Base-by-base conservation (phyloP, 768 basidiomycete species). In the Pleurotus citrinopileatus region DNA sequence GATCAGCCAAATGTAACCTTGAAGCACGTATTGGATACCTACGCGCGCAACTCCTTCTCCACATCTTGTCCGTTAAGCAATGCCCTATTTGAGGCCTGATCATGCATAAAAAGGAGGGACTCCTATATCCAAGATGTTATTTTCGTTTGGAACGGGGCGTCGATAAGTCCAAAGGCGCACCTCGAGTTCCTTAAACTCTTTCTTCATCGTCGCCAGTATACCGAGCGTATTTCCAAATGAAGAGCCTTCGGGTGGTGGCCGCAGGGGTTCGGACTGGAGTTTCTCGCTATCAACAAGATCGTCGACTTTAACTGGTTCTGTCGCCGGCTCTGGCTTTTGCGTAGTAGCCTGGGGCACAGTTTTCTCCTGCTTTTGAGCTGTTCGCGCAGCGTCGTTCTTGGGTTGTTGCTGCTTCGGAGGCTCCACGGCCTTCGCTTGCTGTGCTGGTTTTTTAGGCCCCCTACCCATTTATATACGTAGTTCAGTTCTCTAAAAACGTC, bases 51-150 rank as follows among this genome's bases (percentile, higher is more conserved):
- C 34, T 70, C 68, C 17, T 68, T 69, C 46, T 73, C 74, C 9
- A 70, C 53, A 19, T 74, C 68, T 7, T 50, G 48, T 17, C 71
- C 75, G 4, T 71, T 74, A 4, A 70, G 59, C 40, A 73, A 61
- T 3, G 75, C 73, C 34, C 77, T 67, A 43, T 76, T 72, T 53
- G 71, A 65, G 2, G 75, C 74, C 55, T 80, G 77, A 12, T 69
- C 68, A 32, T 74, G 73, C 37, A 83, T 62, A 5, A 69, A 68
- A 43, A 76, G 77, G 50, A 80, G 73, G 3, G 72, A 70, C 3
- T 65, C 64, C 82, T 83, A 53, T 9, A 2, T 13, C 1, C 17
- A n/a, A 34, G 17, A 43, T 15, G 6, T 8, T 6, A 25, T 29
- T n/a, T n/a, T n/a, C n/a, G n/a, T n/a, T n/a, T n/a, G n/a, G n/a